Base-by-base conservation (phyloP, 2,329 filamentous ascomycete species). In the Ophiocordyceps sinensis region DNA sequence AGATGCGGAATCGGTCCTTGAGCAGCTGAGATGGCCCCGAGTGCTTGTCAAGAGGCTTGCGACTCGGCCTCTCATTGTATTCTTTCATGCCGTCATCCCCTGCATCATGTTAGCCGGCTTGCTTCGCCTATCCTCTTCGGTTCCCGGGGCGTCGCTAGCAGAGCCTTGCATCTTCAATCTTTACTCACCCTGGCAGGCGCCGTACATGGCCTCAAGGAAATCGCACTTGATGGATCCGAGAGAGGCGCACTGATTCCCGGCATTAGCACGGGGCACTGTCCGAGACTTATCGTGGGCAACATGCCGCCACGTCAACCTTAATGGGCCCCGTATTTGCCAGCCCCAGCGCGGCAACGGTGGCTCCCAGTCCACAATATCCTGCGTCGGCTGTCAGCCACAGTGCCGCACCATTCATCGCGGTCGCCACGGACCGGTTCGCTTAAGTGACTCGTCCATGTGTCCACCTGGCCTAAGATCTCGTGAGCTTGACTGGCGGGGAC, bases 331-430 rank as follows among this genome's bases (percentile, higher is more conserved):
- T 56, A 4, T 73, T 75, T 42, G 63, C 58, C 36, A 89, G 64
- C 1, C 79, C 76, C 14, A 94, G 68, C 10, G 68, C 59, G 42
- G 62, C 64, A 30, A 96, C 70, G 36, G 81, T 76, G 37, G 66
- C 70, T 1, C 79, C 79, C 19, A 96, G 70, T 3, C 86, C 83
- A 44, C 77, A 78, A 44, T 87, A 80, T 15, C 89, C 89, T 75
- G 43, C 12, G 28, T 37, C 38, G 40, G 37, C 29, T 34, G 35
- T 50, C 40, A 42, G 40, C 39, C 39, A 44, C 32, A 8, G 35
- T 31, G 39, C 39, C 32, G 39, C 36, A 28, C 14, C 43, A 36
- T 41, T 26, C 40, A 36, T 28, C 41, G 43, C 44, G 32, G 37
- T 32, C 39, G 44, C 41, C 36, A 52, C 57, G 44, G 41, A 62